Evolutionary conservation across 441 rosid genomes (phyloP), one percentile per base, ranked within the genome.

Genomic region (Gossypium trilobum): DNA sequence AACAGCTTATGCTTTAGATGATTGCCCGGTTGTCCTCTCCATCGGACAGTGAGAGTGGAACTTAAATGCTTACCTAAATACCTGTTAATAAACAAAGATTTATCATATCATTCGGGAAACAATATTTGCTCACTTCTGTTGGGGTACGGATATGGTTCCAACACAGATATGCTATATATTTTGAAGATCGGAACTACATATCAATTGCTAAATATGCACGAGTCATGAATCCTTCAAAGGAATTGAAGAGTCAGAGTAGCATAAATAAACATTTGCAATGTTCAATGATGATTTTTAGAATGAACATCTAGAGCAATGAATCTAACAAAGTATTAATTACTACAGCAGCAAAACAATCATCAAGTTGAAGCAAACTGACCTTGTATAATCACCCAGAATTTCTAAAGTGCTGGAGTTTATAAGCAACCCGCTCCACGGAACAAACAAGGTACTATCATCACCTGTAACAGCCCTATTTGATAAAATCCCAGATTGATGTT

Each of bases 341-440:
- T 17, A 65, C 50, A 19, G 4, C 23, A 55, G 52, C 29, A 70
- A 63, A 60, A 64, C 58, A 64, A 73, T 17, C 25, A 70, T 2
- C 20, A 7, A 13, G 29, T 23, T 3, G 5, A 46, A 65, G 14
- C 61, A 78, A 74, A 70, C 83, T 72, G 71, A 93, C 97, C 95
- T 89, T 65, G 86, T 79, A 81, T 95, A 95, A 77, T 95, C 99
- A 60, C 85, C 96, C 83, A 91, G 98, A 74, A 95, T 84, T 81
- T 95, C 97, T 44, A 87, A 79, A 79, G 91, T 83, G 70, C 72
- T 51, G 50, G 85, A 84, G 69, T 95, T 95, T 25, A 91, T 76
- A 8, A 95, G 90, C 80, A 92, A 81, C 58, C 98, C 99, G 73
- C 95, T 88, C 99, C 97, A 95, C 50, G 78, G 82, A 71, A 88